Evolutionary conservation across 768 basidiomycete genomes (phyloP), one percentile per base, ranked within the genome.

Genomic region (Tulasnella sp.): DNA sequence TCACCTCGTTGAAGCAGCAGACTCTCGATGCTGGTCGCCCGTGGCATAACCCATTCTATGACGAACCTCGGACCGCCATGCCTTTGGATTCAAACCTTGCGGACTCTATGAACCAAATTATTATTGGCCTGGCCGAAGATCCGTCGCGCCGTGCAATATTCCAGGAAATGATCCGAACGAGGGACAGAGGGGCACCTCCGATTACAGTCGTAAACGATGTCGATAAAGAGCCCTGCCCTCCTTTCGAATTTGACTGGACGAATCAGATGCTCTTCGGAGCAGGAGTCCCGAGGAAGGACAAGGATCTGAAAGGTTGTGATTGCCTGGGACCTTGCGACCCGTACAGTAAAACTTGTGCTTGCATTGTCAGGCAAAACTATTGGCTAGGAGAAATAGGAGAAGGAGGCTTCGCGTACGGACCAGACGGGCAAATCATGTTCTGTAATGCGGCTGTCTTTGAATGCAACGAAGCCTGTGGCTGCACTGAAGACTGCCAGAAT

Each of bases 201-300:
- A 93, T 97, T 82, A 85, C 85, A 21, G 88, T 97, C 36, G 84
- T 90, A 75, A 95, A 96, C 82, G 84, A 88, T 0, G 86, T 94
- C 34, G 94, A 94, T 80, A 92, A 84, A 48, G 46, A 93, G 80
- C 87, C 90, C 14, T 89, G 91, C 31, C 95, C 96, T 0, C 89
- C 89, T 36, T 95, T 93, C 90, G 95, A 97, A 82, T 98, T 96
- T 82, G 87, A 92, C 80, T 97, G 97, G 84, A 91, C 93, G 16
- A 96, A 97, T 84, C 85, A 89, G 76, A 90, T 96, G 87, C 93
- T 93, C 88, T 91, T 91, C 80, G 90, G 89, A 1, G 88, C 91
- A 18, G 90, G 87, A 6, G 92, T 96, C 2, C 91, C 92, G 0
- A 88, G 88, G 16, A 91, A 93, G 81, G 82, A 89, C 27, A 85